A percentile compares a stretch with the other conserved stretches of the same genome.
These are phyloP conservation scores for Speleostelium caveatum DNA, from an alignment of 78 protist species.

Conservation along the genomic window DNA sequence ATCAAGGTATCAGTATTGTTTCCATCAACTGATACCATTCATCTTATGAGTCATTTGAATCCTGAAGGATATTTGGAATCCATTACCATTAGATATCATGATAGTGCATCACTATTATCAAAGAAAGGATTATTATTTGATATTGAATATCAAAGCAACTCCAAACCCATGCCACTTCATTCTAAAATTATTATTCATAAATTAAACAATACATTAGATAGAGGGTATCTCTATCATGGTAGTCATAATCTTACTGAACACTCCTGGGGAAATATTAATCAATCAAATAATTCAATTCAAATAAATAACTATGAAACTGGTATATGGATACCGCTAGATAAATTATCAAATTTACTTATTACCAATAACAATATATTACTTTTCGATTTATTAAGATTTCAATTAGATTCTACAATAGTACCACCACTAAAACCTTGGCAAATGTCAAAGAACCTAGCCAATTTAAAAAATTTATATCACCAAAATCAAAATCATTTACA, in stretches of 20 bases:
- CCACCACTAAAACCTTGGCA: no score
- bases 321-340: slow-evolving; percentile 24
- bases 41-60: neutral
- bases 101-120: neutral
- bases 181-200: slow-evolving; percentile 18
- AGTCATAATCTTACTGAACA: slow-evolving; percentile 43
- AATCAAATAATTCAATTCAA: neutral
- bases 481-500: no score
- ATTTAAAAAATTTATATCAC: no score
- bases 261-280: slow-evolving; percentile 10
- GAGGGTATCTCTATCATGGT: slow-evolving; percentile 40
- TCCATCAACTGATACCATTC: neutral
- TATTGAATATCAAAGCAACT: neutral
- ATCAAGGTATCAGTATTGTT: neutral
- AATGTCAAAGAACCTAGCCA: no score
- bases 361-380: no score
- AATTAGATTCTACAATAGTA: no score
- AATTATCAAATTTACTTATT: no score
- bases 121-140: neutral
- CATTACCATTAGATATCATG: slow-evolving; percentile 29
- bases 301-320: slow-evolving; percentile 34
- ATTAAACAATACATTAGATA: neutral
- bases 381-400: no score
- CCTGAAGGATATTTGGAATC: neutral
- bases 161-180: slow-evolving; percentile 16